Evolutionary conservation across 331 rosid genomes (phyloP), one percentile per base, ranked within the genome.

Genomic region (Quercus phellos): DNA sequence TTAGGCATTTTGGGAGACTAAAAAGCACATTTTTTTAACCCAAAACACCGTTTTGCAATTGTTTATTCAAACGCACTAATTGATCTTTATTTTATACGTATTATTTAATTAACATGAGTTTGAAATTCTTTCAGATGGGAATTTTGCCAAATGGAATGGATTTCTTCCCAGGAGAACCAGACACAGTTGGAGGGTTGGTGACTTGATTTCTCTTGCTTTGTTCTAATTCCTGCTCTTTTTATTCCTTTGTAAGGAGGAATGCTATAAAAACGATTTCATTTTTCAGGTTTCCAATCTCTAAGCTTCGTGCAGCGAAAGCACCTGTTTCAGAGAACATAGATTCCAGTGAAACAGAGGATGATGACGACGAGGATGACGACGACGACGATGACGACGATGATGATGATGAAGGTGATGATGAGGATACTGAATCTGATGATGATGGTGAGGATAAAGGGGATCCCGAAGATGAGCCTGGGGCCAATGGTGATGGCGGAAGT

Each of bases 271-370:
- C 32, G 24, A 13, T 42, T 55, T 14, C 51, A 43, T 64, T 73
- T 14, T 79, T 78, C 80, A 84, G 88, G 79, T 84, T 71, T 72
- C 79, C 77, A 51, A 35, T 73, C 14, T 26, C 66, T 51, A 73
- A 73, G 74, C 72, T 81, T 30, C 68, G 27, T 55, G 61, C 59
- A 17, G 74, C 35, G 74, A 32, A 24, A 59, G 68, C 64, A 60
- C 70, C 80, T 72, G 76, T 46, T 64, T 70, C 72, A 17, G 79
- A 71, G 71, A 87, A 82, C 80, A 73, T 70, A 55, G 87, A 79
- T 24, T 82, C 60, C 73, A 59, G 75, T 56, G 86, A 84, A 35
- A 74, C 82, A 12, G 85, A 79, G 66, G 82, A 81, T 16, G 86
- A 79, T 0, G 80, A 83, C 1, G 80, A 75, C 0, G 84, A 74